These are phyloP conservation scores for Nakaseomyces delphensis DNA, from an alignment of 1,139 yeast species.

Conservation along the genomic window DNA sequence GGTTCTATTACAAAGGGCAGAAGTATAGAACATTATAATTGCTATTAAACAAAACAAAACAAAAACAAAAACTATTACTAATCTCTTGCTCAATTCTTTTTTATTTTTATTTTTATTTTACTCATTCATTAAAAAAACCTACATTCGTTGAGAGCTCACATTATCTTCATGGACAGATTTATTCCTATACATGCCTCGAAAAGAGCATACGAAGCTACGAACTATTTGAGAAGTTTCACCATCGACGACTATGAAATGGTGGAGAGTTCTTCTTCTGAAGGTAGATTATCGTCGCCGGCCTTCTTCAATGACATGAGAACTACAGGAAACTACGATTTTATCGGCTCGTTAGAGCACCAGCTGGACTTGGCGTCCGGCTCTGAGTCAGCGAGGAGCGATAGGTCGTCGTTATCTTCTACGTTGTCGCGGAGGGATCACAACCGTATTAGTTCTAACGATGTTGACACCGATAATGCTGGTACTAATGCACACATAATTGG, in stretches of 20 bases:
- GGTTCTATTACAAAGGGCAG: no score
- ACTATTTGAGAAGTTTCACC: slow-evolving; percentile 16
- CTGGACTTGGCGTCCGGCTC: not conserved
- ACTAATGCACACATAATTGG: not conserved
- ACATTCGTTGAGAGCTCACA: not conserved
- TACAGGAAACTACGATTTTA: slow-evolving; percentile 19
- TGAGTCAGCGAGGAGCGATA: not conserved
- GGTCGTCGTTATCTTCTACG: slow-evolving; percentile 7
- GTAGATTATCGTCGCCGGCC: slow-evolving; percentile 26
- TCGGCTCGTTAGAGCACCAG: not conserved
- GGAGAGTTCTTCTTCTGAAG: slow-evolving; percentile 22
- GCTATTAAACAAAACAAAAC: no score
- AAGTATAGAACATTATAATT: no score
- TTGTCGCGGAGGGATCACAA: slow-evolving; percentile 13
- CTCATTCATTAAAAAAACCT: not conserved
- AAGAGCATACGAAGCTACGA: slow-evolving; percentile 23
- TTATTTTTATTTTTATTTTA: not conserved
- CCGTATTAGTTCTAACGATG: no score
- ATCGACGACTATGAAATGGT: slow-evolving; percentile 12
- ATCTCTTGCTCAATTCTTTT: not conserved
- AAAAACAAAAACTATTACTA: no score
- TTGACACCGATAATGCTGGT: slow-evolving; percentile 9
- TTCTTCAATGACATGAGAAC: slow-evolving; percentile 23
- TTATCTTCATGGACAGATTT: slow-evolving; percentile 29
- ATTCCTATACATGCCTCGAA: slow-evolving; percentile 31